Evolutionary conservation across 306 rosid species (phyloP).

Genomic region (Medicago lupulina): DNA sequence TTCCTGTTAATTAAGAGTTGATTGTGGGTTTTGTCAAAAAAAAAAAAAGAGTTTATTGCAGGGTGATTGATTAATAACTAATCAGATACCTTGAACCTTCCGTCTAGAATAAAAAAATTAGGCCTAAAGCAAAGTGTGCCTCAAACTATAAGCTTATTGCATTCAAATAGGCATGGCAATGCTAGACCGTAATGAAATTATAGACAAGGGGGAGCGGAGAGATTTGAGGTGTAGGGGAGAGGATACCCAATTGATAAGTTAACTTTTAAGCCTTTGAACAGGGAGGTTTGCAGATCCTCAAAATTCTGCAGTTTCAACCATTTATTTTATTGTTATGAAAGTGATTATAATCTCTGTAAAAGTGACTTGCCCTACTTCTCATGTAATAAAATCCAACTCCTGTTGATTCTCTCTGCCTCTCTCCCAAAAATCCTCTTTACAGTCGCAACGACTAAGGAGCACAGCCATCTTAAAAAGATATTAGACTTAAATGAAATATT

Average conservation of each 20-base stretch:
- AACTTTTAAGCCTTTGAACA: background rate
- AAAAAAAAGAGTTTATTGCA: background rate
- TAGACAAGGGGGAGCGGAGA: background rate
- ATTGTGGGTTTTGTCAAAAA: too few species aligned
- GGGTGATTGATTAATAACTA: constrained; percentile 10
- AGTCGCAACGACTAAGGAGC: constrained; percentile 19
- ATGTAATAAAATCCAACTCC: constrained; percentile 10
- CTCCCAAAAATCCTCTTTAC: constrained; percentile 7
- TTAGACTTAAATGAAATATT: constrained; percentile 41
- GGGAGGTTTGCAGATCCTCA: constrained; percentile 7
- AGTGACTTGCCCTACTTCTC: background rate
- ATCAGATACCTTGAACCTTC: background rate
- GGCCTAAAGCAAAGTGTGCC: constrained; percentile 8
- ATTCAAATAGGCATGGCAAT: background rate
- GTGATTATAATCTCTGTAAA: constrained; percentile 1
- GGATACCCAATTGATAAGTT: background rate
- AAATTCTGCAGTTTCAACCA: background rate
- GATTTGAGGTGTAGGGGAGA: background rate
- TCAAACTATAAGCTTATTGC: constrained; percentile 12
- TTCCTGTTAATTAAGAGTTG: constrained; percentile 25
- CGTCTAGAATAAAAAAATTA: constrained; percentile 3
- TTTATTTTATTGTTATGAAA: background rate
- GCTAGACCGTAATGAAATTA: background rate
- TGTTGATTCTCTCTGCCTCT: background rate
- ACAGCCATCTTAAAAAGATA: constrained; percentile 16